Conservation (phyloP, 202 grass and related monocot genomes). For the Bolboschoenoplectus hybrid region DNA sequence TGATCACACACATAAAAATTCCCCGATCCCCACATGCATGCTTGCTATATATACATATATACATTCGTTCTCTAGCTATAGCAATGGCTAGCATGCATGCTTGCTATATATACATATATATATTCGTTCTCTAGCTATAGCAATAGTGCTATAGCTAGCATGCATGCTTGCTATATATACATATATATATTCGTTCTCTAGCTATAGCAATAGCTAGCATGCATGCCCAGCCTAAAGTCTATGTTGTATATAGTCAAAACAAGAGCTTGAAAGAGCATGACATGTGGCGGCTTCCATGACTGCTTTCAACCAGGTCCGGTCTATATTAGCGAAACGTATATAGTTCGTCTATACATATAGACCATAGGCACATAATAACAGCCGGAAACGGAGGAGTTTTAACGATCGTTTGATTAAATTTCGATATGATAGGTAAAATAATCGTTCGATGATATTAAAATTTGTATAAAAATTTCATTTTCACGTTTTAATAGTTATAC, state of each 20-base stretch:
- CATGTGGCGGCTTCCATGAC: constrained; percentile 17
- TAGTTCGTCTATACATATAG: no score
- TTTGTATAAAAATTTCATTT: no score
- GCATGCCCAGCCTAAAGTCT: not conserved
- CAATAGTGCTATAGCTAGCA: no score
- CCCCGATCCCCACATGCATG: not conserved
- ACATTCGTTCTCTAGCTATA: not conserved
- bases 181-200: not conserved
- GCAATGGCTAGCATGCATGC: no score
- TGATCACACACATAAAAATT: not conserved
- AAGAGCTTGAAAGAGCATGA: not conserved
- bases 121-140: not conserved
- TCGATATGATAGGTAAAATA: no score
- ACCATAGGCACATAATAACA: no score
- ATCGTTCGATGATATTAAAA: no score
- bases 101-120: not conserved
- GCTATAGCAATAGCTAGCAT: not conserved
- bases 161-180: not conserved
- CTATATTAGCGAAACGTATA: not conserved
- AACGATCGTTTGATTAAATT: no score
- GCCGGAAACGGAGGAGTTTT: no score
- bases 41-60: not conserved
- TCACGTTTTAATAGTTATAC: no score
- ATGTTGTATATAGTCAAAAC: not conserved
- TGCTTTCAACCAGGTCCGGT: not conserved